A percentile compares a stretch with the other conserved stretches of the same genome.
Conservation (phyloP, 352 stramenopile genomes). For the Phytophthora rubi region DNA sequence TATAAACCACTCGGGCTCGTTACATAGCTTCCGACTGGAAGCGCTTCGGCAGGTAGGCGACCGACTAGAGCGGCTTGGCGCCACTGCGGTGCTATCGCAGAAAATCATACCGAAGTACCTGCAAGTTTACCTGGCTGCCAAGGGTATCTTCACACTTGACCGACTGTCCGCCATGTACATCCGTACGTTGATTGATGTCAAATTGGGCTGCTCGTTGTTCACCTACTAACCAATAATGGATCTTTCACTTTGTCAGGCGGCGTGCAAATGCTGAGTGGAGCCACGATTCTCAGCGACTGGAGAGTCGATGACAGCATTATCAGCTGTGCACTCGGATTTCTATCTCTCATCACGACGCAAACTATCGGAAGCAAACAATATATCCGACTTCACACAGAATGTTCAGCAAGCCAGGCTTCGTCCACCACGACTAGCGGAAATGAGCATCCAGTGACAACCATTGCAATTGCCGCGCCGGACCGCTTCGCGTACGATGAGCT, state of each 20-base stretch:
- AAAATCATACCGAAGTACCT: constrained; percentile 62
- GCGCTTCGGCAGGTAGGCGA: constrained; percentile 45
- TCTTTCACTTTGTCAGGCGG: constrained; percentile 35
- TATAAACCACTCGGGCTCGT: constrained; percentile 21
- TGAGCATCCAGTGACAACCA: constrained; percentile 46
- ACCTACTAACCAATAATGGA: not conserved
- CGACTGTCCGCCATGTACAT: constrained; percentile 57
- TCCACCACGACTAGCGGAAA: not conserved
- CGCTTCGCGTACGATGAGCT: constrained; percentile 56
- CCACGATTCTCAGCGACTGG: constrained; percentile 56
- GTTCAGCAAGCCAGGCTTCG: not conserved
- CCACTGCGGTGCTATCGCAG: constrained; percentile 56
- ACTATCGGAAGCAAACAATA: constrained; percentile 43
- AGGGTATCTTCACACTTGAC: constrained; percentile 57
- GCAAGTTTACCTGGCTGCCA: constrained; percentile 43
- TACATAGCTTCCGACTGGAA: constrained; percentile 33
- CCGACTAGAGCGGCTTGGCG: constrained; percentile 36
- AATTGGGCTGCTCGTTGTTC: not conserved
- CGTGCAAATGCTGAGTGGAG: constrained; percentile 59
- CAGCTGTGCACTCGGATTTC: constrained; percentile 39
- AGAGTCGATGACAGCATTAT: constrained; percentile 25
- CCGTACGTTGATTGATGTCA: constrained; percentile 38
- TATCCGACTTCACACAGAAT: constrained; percentile 39
- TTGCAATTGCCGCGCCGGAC: constrained; percentile 43
- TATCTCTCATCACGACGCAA: constrained; percentile 49